phyloP scores from a whole-genome alignment of 495 filamentous ascomycete genomes.

The Trichoderma erinaceum region DNA sequence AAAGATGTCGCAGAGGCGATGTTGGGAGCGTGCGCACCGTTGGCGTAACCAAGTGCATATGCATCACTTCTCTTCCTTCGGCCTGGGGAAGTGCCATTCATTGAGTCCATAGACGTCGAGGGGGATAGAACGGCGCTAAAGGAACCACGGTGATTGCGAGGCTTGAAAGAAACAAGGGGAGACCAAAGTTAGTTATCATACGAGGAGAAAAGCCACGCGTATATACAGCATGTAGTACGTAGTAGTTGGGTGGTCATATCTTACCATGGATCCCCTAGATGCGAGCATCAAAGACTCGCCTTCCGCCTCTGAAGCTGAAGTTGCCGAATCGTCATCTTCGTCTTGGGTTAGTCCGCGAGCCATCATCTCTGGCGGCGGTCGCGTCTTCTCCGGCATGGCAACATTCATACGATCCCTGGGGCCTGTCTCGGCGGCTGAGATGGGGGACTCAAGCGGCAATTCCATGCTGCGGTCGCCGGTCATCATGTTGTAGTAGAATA shows the following conservation, averaged over 20 bases:
- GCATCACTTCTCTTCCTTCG: slow-evolving; percentile 40
- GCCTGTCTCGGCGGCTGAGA: slow-evolving; percentile 70
- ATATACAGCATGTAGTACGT: neutral
- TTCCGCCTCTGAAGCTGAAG: slow-evolving; percentile 83
- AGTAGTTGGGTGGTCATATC: neutral
- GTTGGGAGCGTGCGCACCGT: slow-evolving; percentile 44
- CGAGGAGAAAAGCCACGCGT: neutral
- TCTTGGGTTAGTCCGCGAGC: slow-evolving; percentile 75
- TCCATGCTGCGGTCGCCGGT: slow-evolving; percentile 91
- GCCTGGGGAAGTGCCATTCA: slow-evolving; percentile 54
- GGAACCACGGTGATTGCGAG: slow-evolving; percentile 56
- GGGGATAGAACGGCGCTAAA: slow-evolving; percentile 74
- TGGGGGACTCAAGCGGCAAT: slow-evolving; percentile 85
- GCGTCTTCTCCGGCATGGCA: slow-evolving; percentile 80
- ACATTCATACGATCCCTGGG: slow-evolving; percentile 84
- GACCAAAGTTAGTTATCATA: slow-evolving; percentile 19
- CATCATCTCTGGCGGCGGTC: slow-evolving; percentile 88
- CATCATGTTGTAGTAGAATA: slow-evolving; percentile 98
- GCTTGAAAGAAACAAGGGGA: slow-evolving; percentile 23
- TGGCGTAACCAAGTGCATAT: slow-evolving; percentile 40
- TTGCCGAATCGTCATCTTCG: slow-evolving; percentile 72
- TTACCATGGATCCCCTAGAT: neutral
- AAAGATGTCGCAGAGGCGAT: slow-evolving; percentile 62
- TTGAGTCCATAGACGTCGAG: slow-evolving; percentile 85
- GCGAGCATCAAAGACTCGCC: slow-evolving; percentile 30